phyloP scores from a whole-genome alignment of 768 basidiomycete genomes.

The Boletus rubroflammeus region DNA sequence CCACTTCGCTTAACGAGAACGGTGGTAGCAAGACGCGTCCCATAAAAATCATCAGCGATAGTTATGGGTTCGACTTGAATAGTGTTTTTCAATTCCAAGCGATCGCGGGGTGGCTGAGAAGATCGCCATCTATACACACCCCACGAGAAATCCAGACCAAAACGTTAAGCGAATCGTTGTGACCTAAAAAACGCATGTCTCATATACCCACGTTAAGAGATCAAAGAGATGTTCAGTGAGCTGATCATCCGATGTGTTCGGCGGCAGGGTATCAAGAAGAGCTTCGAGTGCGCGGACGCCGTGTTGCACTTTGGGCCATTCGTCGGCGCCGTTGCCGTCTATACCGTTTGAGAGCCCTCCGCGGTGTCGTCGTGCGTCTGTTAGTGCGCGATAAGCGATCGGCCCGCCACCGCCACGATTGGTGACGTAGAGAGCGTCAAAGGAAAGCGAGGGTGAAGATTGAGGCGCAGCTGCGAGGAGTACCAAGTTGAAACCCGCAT shows the following conservation, averaged over 20 bases:
- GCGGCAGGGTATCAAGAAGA: slow-evolving; percentile 37
- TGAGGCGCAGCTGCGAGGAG: slow-evolving; percentile 44
- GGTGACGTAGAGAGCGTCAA: slow-evolving; percentile 57
- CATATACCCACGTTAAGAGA: slow-evolving; percentile 61
- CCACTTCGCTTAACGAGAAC: slow-evolving; percentile 61
- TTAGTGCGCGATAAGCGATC: slow-evolving; percentile 53
- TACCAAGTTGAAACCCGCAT: slow-evolving; percentile 80
- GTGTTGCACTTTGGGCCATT: slow-evolving; percentile 73
- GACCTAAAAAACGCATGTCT: neutral
- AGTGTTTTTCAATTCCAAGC: slow-evolving; percentile 57
- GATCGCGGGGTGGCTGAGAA: slow-evolving; percentile 42
- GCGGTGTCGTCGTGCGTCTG: slow-evolving; percentile 43
- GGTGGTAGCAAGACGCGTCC: slow-evolving; percentile 71
- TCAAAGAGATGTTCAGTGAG: slow-evolving; percentile 60
- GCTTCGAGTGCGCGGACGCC: slow-evolving; percentile 48
- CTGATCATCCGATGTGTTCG: slow-evolving; percentile 44
- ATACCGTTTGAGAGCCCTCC: slow-evolving; percentile 76
- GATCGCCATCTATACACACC: slow-evolving; percentile 24
- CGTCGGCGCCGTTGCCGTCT: slow-evolving; percentile 54
- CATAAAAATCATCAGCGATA: slow-evolving; percentile 40
- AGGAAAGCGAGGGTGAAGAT: slow-evolving; percentile 31
- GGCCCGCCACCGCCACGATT: slow-evolving; percentile 68
- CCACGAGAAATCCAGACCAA: neutral
- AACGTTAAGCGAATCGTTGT: slow-evolving; percentile 5
- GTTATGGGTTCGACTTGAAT: slow-evolving; percentile 57